Conservation (phyloP, 108 stramenopile species). For the Cyclotella sp. region DNA sequence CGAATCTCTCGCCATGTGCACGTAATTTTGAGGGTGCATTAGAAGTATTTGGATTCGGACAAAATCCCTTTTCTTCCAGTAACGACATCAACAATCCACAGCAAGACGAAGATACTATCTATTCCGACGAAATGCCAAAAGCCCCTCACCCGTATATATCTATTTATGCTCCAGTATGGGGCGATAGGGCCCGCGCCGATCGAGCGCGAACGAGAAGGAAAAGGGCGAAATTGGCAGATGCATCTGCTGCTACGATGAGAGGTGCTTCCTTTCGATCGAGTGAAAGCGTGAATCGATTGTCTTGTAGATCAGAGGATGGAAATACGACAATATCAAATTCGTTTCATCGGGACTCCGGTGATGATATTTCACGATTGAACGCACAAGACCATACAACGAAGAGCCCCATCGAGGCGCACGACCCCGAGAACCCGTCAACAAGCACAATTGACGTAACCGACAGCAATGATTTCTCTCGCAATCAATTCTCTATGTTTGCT, state of each 20-base stretch:
- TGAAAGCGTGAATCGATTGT: not conserved
- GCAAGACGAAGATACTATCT: not conserved
- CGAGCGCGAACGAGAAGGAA: slow-evolving; percentile 41
- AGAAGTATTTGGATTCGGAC: slow-evolving; percentile 78
- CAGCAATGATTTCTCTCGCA: slow-evolving; percentile 41
- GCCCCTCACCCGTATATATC: slow-evolving; percentile 56
- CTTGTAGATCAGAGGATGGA: slow-evolving; percentile 1
- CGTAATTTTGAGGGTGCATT: slow-evolving; percentile 80
- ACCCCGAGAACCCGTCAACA: not conserved
- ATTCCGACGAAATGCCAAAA: slow-evolving; percentile 10
- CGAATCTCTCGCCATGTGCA: slow-evolving; percentile 41
- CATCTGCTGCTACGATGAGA: not conserved
- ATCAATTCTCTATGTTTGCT: slow-evolving; percentile 70
- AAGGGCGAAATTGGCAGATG: slow-evolving; percentile 23
- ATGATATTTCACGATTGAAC: not conserved
- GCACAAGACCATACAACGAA: not conserved
- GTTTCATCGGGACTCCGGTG: no score
- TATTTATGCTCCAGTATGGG: slow-evolving; percentile 69
- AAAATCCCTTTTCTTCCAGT: slow-evolving; percentile 49
- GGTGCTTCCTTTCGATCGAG: not conserved
- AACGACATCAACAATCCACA: slow-evolving; percentile 19
- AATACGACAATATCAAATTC: no score
- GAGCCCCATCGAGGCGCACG: not conserved
- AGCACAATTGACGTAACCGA: not conserved
- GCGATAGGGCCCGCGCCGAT: slow-evolving; percentile 45